Base-by-base conservation (phyloP, 1,139 yeast genomes). In the Trichomonascaceae sp. region DNA sequence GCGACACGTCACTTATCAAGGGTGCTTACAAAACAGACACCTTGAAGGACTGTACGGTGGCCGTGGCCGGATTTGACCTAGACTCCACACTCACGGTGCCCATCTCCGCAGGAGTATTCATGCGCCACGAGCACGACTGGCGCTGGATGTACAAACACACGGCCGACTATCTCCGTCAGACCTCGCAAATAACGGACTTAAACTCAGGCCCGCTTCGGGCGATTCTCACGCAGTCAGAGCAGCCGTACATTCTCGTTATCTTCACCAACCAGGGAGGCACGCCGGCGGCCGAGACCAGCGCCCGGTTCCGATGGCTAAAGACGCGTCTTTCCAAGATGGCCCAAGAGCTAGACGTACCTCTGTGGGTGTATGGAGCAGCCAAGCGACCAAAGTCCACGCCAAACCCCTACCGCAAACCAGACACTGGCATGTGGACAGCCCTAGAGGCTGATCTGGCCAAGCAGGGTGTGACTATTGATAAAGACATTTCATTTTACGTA, bases 191-290 rank as follows among this genome's bases (percentile, higher is more conserved):
- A 26, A 26, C n/a, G 11, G 28, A 26, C 6, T 13, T 27, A 13
- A 23, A n/a, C 14, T 8, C 23, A 18, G 33, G 27, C 15, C 27
- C 32, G 11, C 18, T 20, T 3, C 23, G 23, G 11, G 23, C 6
- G 9, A 20, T 8, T 6, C 23, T 8, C 23, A 11, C 23, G 11
- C 6, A 20, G 23, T 20, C 6, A 20, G 23, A 20, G 9, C 11
- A 11, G 9, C 11, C 11, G 3, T 62, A 60, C 41, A 26, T 65
- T 1, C 52, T 84, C 3, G 89, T 76, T 11, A 68, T 89, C 2
- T 81, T 89, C 51, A 73, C 96, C 2, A 89, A 89, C 50, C 98
- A 89, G 51, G 94, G 87, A n/a, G 73, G 69, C 0, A 68, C 74
- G 1, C 48, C 67, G 3, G 57, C 60, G 3, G 56, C 60, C 4